phyloP scores from a whole-genome alignment of 108 stramenopile genomes.

The Epipyxis sp. region DNA sequence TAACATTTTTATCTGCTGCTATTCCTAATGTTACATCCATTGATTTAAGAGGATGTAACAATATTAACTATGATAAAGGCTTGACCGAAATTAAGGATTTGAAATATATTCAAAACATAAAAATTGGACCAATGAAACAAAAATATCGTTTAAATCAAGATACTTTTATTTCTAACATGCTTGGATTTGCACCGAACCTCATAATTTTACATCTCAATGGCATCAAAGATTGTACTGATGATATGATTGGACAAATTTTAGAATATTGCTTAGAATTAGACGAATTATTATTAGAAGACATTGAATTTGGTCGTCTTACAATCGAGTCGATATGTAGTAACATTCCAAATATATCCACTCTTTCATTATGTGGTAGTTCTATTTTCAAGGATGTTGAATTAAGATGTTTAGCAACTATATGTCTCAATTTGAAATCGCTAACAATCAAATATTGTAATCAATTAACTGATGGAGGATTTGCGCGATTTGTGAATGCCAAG shows the following conservation, averaged over 20 bases:
- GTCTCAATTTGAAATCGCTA: background rate
- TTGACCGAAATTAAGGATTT: background rate
- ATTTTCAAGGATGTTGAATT: background rate
- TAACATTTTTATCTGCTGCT: background rate
- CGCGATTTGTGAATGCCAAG: background rate
- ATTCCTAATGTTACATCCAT: background rate
- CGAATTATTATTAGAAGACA: background rate
- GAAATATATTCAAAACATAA: background rate
- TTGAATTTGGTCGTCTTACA: background rate
- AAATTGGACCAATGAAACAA: background rate
- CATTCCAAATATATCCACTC: background rate
- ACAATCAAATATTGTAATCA: background rate
- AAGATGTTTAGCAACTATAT: background rate
- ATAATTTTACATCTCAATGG: background rate
- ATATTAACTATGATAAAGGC: background rate
- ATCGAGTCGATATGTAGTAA: constrained; percentile 9
- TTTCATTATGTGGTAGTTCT: background rate
- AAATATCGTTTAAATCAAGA: background rate
- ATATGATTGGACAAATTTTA: background rate
- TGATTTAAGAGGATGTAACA: background rate
- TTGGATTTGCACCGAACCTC: background rate
- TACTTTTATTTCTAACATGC: background rate
- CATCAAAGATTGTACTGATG: background rate
- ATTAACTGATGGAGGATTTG: constrained; percentile 12
- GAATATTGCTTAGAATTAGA: background rate